Base-by-base conservation (phyloP, 2,329 filamentous ascomycete genomes). In the Scleromitrula shiraiana region DNA sequence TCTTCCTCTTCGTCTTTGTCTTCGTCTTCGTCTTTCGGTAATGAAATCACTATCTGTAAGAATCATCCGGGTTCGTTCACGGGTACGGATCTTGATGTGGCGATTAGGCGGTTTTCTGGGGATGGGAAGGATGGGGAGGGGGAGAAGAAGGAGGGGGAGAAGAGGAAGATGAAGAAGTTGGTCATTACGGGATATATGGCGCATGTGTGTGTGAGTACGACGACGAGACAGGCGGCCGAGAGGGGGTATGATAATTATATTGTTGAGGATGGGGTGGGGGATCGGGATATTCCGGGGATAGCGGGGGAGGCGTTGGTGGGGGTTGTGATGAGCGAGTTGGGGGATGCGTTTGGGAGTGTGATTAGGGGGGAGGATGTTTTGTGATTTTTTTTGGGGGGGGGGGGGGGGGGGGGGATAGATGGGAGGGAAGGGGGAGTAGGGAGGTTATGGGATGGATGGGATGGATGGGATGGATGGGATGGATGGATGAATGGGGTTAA, bases 121-220 rank as follows among this genome's bases (percentile, higher is more conserved):
- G n/a, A n/a, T n/a, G n/a, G n/a, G n/a, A n/a, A n/a, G n/a, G n/a
- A n/a, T n/a, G n/a, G n/a, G n/a, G n/a, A n/a, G n/a, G n/a, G n/a
- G n/a, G n/a, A n/a, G n/a, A n/a, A n/a, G n/a, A n/a, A n/a, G n/a
- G n/a, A n/a, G n/a, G n/a, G n/a, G n/a, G n/a, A n/a, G n/a, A n/a
- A n/a, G 0, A 64, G 69, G 26, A 73, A 70, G 0, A 68, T 66
- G 42, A 76, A 75, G 56, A 85, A 83, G 70, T 60, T 85, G 24
- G 80, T 85, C 5, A 57, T 83, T 44, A 2, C 49, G 3, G 78
- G 77, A 1, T 81, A 81, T 59, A 81, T 80, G 76, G 80, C 82
- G 2, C 82, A 86, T 61, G 76, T 85, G 1, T 73, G 68, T 75
- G 80, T 70, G 64, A 84, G 51, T 67, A 78, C 79, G 0, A 85